phyloP scores from a whole-genome alignment of 352 stramenopile genomes.

The Globisporangium ultimum region DNA sequence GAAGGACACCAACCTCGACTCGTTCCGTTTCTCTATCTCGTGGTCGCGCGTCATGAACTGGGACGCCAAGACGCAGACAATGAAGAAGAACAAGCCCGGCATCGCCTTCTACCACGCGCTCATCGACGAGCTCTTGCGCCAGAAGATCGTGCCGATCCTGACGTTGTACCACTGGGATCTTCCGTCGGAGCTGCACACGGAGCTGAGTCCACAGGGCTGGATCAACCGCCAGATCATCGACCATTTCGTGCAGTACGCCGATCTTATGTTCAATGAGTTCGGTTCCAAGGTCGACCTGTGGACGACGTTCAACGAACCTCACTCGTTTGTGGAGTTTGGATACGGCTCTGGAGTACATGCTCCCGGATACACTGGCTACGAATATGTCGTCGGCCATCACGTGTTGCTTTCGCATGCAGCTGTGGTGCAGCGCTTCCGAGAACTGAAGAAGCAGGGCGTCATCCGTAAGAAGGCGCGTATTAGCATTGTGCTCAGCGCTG shows the following conservation, averaged over 20 bases:
- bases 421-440: slow-evolving; percentile 84
- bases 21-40: slow-evolving; percentile 85
- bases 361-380: slow-evolving; percentile 7
- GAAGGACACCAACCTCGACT: slow-evolving; percentile 69
- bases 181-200: slow-evolving; percentile 64
- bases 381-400: slow-evolving; percentile 80
- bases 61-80: slow-evolving; percentile 26
- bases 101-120: slow-evolving; percentile 84
- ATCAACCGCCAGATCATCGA: slow-evolving; percentile 23
- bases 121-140: slow-evolving; percentile 61
- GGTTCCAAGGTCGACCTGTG: slow-evolving; percentile 83
- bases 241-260: slow-evolving; percentile 65
- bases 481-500: slow-evolving; percentile 90
- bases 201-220: slow-evolving; percentile 38
- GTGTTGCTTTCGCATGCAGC: slow-evolving; percentile 88
- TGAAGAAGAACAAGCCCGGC: slow-evolving; percentile 57
- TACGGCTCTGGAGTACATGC: neutral
- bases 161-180: slow-evolving; percentile 93
- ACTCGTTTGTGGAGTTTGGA: slow-evolving; percentile 31
- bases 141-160: slow-evolving; percentile 71
- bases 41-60: slow-evolving; percentile 84
- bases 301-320: slow-evolving; percentile 89
- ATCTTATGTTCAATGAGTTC: slow-evolving; percentile 35
- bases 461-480: slow-evolving; percentile 66
- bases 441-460: slow-evolving; percentile 45